These are phyloP conservation scores for Macrotyloma uniflorum DNA, from an alignment of 306 rosid species.

Conservation along the genomic window DNA sequence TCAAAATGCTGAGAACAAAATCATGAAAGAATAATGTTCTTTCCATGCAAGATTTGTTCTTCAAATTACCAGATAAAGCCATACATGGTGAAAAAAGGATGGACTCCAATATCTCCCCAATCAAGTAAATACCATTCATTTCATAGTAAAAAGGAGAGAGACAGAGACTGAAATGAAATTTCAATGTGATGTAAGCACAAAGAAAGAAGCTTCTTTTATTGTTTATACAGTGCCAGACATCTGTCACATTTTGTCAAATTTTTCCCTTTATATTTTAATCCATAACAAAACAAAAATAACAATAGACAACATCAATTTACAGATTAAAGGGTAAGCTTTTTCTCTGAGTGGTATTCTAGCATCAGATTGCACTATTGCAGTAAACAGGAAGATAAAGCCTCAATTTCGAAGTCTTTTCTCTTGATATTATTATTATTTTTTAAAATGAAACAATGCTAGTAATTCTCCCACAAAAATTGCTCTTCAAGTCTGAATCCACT, in stretches of 20 bases:
- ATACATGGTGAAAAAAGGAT: not conserved
- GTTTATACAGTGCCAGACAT: constrained; percentile 27
- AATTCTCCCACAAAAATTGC: constrained; percentile 66
- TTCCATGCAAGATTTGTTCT: constrained; percentile 31
- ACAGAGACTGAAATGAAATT: not conserved
- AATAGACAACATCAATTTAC: constrained; percentile 25
- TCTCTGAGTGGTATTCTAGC: constrained; percentile 17
- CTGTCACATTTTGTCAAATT: not conserved
- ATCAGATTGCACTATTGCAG: constrained; percentile 25
- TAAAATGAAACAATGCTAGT: constrained; percentile 13
- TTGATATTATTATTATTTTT: not conserved
- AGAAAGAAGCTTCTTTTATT: constrained; percentile 30
- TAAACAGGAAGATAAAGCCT: not conserved
- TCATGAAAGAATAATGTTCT: constrained; percentile 35
- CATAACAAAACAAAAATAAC: constrained; percentile 31
- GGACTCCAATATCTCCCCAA: not conserved
- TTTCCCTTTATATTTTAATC: not conserved
- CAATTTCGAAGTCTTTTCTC: not conserved
- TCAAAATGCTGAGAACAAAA: constrained; percentile 41
- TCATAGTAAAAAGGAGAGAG: constrained; percentile 14
- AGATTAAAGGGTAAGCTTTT: not conserved
- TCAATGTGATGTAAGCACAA: not conserved
- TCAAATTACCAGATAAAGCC: not conserved
- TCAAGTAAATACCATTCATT: not conserved
- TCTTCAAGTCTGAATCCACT: constrained; percentile 66